Percentiles rank a stretch among this genome's conserved stretches.
These are phyloP conservation scores for Chalciporus sp. DNA, from an alignment of 1,284 basidiomycete species.

Conservation along the genomic window DNA sequence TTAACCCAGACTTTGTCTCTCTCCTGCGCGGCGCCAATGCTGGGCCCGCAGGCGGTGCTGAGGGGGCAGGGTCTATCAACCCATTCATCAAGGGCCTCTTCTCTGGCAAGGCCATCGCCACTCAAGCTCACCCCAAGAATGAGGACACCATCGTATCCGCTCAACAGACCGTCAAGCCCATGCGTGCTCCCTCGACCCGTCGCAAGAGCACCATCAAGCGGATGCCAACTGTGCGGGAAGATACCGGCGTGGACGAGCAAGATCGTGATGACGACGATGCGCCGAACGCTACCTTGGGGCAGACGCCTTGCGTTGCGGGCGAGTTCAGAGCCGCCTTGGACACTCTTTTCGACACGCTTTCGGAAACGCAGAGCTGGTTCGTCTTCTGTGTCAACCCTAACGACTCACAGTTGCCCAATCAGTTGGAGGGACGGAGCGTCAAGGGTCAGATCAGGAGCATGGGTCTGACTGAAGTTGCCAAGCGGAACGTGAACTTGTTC, in stretches of 20 bases:
- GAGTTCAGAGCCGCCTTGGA: slow-evolving; percentile 86
- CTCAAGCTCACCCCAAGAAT: slow-evolving; percentile 87
- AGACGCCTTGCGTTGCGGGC: slow-evolving; percentile 78
- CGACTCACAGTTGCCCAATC: slow-evolving; percentile 91
- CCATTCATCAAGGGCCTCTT: slow-evolving; percentile 93
- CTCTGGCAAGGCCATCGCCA: slow-evolving; percentile 84
- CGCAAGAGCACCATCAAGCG: slow-evolving; percentile 74
- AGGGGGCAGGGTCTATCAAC: slow-evolving; percentile 78
- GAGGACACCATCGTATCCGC: slow-evolving; percentile 95
- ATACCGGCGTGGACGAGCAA: slow-evolving; percentile 47
- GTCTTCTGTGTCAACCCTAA: slow-evolving; percentile 94
- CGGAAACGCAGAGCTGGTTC: slow-evolving; percentile 91
- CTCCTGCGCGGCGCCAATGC: slow-evolving; percentile 71
- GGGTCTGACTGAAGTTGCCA: slow-evolving; percentile 81
- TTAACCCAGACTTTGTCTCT: slow-evolving; percentile 92
- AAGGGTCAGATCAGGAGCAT: slow-evolving; percentile 89
- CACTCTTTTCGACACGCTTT: slow-evolving; percentile 85
- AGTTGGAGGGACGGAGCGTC: slow-evolving; percentile 88
- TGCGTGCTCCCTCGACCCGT: slow-evolving; percentile 87
- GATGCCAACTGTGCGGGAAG: slow-evolving; percentile 62
- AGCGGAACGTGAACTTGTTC: slow-evolving; percentile 67
- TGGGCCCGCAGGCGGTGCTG: slow-evolving; percentile 46
- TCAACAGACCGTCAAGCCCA: slow-evolving; percentile 90
- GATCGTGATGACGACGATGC: slow-evolving; percentile 57
- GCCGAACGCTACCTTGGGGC: slow-evolving; percentile 32